Conservation (phyloP, 192 early-diverging fungal species). For the Allomyces macrogynus region DNA sequence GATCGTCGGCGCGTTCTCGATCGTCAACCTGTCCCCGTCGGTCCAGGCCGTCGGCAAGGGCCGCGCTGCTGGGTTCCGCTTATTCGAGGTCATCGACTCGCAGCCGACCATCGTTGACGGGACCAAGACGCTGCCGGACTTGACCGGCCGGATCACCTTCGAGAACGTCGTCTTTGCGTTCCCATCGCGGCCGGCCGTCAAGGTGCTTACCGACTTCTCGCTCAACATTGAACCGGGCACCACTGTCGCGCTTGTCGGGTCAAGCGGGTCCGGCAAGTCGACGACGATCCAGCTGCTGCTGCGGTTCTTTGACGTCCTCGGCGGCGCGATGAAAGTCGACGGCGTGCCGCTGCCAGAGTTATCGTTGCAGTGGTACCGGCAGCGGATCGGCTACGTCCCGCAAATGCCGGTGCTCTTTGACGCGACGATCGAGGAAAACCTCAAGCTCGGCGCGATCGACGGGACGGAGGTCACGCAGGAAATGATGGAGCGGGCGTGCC, state of each 20-base stretch:
- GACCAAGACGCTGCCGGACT: conserved; percentile 4
- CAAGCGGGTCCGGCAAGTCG: conserved; percentile 46
- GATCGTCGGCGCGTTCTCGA: conserved; percentile 49
- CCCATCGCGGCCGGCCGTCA: conserved; percentile 66
- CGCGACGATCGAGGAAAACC: conserved; percentile 57
- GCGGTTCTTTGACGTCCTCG: conserved; percentile 28
- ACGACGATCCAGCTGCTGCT: conserved; percentile 40
- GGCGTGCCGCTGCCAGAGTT: conserved; percentile 49
- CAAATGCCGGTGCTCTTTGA: conserved; percentile 86
- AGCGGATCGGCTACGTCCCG: conserved; percentile 69
- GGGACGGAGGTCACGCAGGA: conserved; percentile 15
- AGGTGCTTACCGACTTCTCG: conserved; percentile 45
- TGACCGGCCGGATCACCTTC: conserved; percentile 52
- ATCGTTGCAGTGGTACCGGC: conserved; percentile 63
- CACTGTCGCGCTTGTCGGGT: conserved; percentile 62
- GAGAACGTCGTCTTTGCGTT: conserved; percentile 59
- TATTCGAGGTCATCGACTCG: conserved; percentile 67
- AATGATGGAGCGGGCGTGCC: conserved; percentile 35
- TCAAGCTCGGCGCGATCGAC: conserved; percentile 41
- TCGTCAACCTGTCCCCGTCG: conserved; percentile 50
- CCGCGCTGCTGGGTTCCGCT: conserved; percentile 57
- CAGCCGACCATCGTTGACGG: conserved; percentile 48
- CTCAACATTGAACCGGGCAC: conserved; percentile 43
- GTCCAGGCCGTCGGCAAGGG: conserved; percentile 50
- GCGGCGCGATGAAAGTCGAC: conserved; percentile 43